Evolutionary conservation across 2,329 filamentous ascomycete species (phyloP).

Genomic region (Zarea fungicola): DNA sequence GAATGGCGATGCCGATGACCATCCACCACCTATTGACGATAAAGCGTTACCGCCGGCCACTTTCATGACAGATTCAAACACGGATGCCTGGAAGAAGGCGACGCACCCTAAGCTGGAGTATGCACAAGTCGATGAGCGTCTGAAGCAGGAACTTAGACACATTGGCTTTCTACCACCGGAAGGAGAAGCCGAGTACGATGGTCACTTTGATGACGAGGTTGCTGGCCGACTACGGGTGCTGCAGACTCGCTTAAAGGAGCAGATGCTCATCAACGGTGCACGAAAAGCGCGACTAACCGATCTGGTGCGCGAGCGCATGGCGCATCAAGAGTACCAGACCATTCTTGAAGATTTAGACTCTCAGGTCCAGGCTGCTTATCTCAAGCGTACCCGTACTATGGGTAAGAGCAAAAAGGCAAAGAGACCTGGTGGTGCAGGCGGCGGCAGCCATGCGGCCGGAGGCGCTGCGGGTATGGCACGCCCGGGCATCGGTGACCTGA

Average conservation of each 20-base stretch:
- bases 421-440: constrained; percentile 67
- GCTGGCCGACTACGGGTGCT: constrained; percentile 82
- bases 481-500: constrained; percentile 85
- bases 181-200: constrained; percentile 70
- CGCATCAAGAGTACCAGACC: constrained; percentile 92
- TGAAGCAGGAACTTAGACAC: constrained; percentile 85
- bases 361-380: constrained; percentile 90
- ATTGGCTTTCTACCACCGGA: constrained; percentile 79
- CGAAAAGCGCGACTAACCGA: constrained; percentile 83
- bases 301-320: constrained; percentile 86
- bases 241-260: constrained; percentile 74
- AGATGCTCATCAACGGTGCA: constrained; percentile 83
- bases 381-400: constrained; percentile 91
- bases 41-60: constrained; percentile 62
- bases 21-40: constrained; percentile 27
- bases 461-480: constrained; percentile 52
- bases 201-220: constrained; percentile 89
- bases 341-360: constrained; percentile 95
- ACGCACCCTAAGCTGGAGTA: constrained; percentile 76
- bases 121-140: constrained; percentile 78
- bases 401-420: constrained; percentile 93
- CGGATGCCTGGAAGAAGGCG: constrained; percentile 73
- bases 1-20: constrained; percentile 45
- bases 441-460: constrained; percentile 60
- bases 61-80: constrained; percentile 70